A percentile compares a stretch with the other conserved stretches of the same genome.
phyloP scores from a whole-genome alignment of 768 basidiomycete species.

The Russula vinacea region DNA sequence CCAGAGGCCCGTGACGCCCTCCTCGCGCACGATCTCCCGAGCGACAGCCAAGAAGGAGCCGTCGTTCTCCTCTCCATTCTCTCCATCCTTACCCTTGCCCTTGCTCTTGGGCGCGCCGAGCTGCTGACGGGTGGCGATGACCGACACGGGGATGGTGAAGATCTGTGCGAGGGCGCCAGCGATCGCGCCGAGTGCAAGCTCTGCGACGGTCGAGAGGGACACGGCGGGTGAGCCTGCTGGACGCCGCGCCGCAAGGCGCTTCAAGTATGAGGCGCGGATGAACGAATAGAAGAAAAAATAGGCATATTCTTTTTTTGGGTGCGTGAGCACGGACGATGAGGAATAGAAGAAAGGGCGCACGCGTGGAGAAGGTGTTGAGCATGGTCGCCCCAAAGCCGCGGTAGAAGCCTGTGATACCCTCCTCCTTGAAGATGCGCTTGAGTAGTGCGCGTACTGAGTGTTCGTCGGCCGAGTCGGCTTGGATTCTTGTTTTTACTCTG shows the following conservation, averaged over 20 bases:
- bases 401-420: constrained; percentile 82
- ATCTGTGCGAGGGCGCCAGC: constrained; percentile 95
- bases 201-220: constrained; percentile 68
- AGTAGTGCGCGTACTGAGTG: constrained; percentile 66
- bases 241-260: constrained; percentile 57
- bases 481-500: constrained; percentile 93
- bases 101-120: constrained; percentile 50
- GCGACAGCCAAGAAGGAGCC: constrained; percentile 80
- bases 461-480: constrained; percentile 64
- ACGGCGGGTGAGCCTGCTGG: constrained; percentile 60
- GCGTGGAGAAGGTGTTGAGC: constrained; percentile 97
- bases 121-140: constrained; percentile 97
- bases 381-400: constrained; percentile 93
- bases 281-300: constrained; percentile 99
- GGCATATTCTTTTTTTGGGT: constrained; percentile 74
- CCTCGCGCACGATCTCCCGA: constrained; percentile 82
- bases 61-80: constrained; percentile 40
- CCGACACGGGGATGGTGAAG: constrained; percentile 96
- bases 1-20: constrained; percentile 88
- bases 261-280: constrained; percentile 79
- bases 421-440: constrained; percentile 66
- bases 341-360: constrained; percentile 47
- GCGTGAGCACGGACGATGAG: constrained; percentile 6
- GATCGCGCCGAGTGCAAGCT: constrained; percentile 83
- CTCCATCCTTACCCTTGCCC: constrained; percentile 1